Evolutionary conservation across 2,329 filamentous ascomycete species (phyloP), one percentile per base, ranked within the genome.

Genomic region (Huntiella bhutanensis): DNA sequence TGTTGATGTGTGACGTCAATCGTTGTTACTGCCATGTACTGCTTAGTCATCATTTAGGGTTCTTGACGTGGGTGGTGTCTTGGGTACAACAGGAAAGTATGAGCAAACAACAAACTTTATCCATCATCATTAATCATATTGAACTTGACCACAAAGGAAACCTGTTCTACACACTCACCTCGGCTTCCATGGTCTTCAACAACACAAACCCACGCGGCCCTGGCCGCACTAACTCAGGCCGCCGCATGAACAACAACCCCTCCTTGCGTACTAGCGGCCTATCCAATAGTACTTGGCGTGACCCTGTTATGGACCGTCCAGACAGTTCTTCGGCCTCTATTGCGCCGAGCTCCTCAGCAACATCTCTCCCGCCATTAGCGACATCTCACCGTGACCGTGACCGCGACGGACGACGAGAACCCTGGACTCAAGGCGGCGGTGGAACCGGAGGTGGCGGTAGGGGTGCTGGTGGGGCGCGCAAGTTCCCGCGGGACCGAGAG

Each of bases 401-500:
- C 22, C 22, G 22, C 7, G 22, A 28, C 22, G 22, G 22, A 28
- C 22, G 22, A 28, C 22, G 22, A 28, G 22, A 28, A 28, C 22
- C 22, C 22, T 28, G 22, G 22, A 10, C 6, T 28, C 22, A 28
- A 28, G 22, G 22, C 7, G 22, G 22, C 6, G 8, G 22, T 28
- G 22, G 22, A 28, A 28, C 22, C 7, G 22, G 22, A 28, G 12
- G 13, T 41, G 22, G 40, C n/a, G 22, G 22, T 28, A 41, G 19
- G 15, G 19, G 38, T 13, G 33, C 33, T 22, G 16, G 15, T 5
- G 17, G 38, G 33, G 19, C 34, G 4, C n/a, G 39, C 3, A 34
- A 35, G 7, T 46, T 36, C 19, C 39, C 39, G n/a, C 43, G 43
- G 8, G 47, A 49, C 33, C 37, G 47, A n/a, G 47, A 49, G n/a